A percentile compares a stretch with the other conserved stretches of the same genome.
Conservation (phyloP, 176 grass and related monocot genomes). For the Raddia guianensis region DNA sequence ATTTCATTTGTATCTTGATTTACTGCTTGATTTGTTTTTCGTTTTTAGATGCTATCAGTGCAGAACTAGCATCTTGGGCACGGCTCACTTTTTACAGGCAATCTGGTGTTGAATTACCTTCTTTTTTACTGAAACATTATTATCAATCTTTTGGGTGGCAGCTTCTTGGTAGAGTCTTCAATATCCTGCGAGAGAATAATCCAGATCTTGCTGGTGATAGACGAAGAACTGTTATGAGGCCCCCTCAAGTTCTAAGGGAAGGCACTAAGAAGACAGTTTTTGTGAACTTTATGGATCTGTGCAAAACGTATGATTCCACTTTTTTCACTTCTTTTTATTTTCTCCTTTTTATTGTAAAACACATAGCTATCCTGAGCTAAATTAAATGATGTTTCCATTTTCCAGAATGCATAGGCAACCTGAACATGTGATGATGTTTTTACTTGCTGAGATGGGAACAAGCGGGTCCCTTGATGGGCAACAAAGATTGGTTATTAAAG, state of each 20-base stretch:
- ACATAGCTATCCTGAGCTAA: constrained; percentile 23
- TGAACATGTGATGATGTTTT: constrained; percentile 96
- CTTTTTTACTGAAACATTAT: constrained; percentile 33
- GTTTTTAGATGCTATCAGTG: neutral
- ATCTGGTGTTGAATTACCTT: neutral
- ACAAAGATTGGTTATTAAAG: constrained; percentile 95
- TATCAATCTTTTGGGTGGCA: constrained; percentile 40
- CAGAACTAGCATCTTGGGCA: neutral
- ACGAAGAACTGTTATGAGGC: constrained; percentile 95
- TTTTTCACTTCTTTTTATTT: neutral
- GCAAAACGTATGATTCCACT: constrained; percentile 72
- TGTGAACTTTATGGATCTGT: constrained; percentile 98
- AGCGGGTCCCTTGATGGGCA: constrained; percentile 99
- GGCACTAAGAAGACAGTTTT: constrained; percentile 99
- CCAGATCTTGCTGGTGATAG: constrained; percentile 98
- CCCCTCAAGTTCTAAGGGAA: constrained; percentile 97
- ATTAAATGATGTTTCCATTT: constrained; percentile 19
- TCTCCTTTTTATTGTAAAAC: constrained; percentile 21
- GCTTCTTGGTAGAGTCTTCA: constrained; percentile 93
- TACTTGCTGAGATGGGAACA: constrained; percentile 99
- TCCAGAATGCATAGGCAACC: constrained; percentile 97
- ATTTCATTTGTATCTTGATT: constrained; percentile 22
- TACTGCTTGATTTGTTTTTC: constrained; percentile 11
- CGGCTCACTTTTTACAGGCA: neutral
- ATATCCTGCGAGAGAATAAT: constrained; percentile 98